phyloP scores from a whole-genome alignment of 495 filamentous ascomycete genomes.

The Astrothelium macrocarpum region DNA sequence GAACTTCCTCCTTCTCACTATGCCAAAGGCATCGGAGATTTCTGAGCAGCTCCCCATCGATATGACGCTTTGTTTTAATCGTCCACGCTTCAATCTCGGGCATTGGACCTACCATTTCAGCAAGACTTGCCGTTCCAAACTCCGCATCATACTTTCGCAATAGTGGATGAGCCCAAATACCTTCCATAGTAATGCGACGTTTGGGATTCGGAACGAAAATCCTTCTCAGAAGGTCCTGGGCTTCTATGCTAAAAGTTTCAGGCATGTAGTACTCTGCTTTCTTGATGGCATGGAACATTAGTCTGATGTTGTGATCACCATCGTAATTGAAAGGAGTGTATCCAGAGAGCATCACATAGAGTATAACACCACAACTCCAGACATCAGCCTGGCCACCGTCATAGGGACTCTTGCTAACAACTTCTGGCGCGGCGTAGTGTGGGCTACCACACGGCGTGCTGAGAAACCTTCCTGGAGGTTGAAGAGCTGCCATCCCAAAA shows the following conservation, averaged over 20 bases:
- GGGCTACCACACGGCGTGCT: slow-evolving; percentile 90
- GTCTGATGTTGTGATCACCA: slow-evolving; percentile 46
- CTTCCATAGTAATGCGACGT: slow-evolving; percentile 61
- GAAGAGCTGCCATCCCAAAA: slow-evolving; percentile 94
- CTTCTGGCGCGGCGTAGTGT: slow-evolving; percentile 90
- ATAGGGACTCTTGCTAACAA: slow-evolving; percentile 62
- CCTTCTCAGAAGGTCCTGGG: slow-evolving; percentile 63
- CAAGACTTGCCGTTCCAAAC: slow-evolving; percentile 24
- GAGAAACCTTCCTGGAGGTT: slow-evolving; percentile 65
- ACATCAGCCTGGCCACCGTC: slow-evolving; percentile 78
- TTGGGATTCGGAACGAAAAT: slow-evolving; percentile 68
- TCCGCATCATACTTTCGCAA: slow-evolving; percentile 61
- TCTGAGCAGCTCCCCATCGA: slow-evolving; percentile 69
- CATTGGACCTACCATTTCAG: slow-evolving; percentile 41
- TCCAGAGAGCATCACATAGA: slow-evolving; percentile 74
- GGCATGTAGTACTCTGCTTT: slow-evolving; percentile 67
- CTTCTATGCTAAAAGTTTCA: slow-evolving; percentile 52
- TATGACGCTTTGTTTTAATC: slow-evolving; percentile 43
- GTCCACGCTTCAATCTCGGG: slow-evolving; percentile 45
- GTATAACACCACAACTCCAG: slow-evolving; percentile 89
- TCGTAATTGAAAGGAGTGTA: slow-evolving; percentile 59
- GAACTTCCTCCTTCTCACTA: slow-evolving; percentile 56
- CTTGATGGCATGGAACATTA: slow-evolving; percentile 59
- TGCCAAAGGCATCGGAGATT: slow-evolving; percentile 88
- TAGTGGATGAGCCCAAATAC: slow-evolving; percentile 78